Base-by-base conservation (phyloP, 768 basidiomycete genomes). In the Gloeophyllum trabeum region DNA sequence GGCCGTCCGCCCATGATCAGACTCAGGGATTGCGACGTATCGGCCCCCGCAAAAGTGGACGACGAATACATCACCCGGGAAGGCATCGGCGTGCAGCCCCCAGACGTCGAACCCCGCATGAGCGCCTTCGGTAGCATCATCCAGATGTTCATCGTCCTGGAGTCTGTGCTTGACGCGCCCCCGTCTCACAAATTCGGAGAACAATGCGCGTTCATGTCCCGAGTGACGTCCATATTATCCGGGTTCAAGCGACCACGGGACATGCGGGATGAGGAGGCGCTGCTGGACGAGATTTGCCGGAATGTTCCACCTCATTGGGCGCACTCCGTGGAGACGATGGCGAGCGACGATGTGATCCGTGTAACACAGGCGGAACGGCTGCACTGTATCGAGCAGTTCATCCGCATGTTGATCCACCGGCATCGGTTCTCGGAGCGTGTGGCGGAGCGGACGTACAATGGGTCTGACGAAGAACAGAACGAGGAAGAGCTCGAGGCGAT, bases 61-160 rank as follows among this genome's bases (percentile, higher is more conserved):
- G 92, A 96, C 57, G 91, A 96, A 56, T 85, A 73, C 57, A 82
- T 94, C 48, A 81, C 88, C 2, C 73, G 67, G 24, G 90, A 91
- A 12, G 73, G 75, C 19, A 60, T 85, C 32, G 69, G 66, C 25
- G 47, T 64, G 2, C 87, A 89, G 39, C 79, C 87, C 2, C 65
- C 72, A 3, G 83, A 83, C 25, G 76, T 73, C 4, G 79, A 85
- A 51, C 81, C 76, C 52, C 72, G 88, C 40, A 75, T 93, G 67
- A 71, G 73, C 46, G 89, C 89, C 7, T 96, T 93, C 54, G 75
- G 92, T 16, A 69, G 73, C 22, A 70, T 76, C 4, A 57, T 93
- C 46, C 73, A 88, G 26, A 75, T 90, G 41, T 82, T 90, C 69
- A 76, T 93, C 43, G 82, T 94, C 32, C 70, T 94, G 50, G 92